Evolutionary conservation across 768 basidiomycete species (phyloP).

Genomic region (Lactarius quietus): DNA sequence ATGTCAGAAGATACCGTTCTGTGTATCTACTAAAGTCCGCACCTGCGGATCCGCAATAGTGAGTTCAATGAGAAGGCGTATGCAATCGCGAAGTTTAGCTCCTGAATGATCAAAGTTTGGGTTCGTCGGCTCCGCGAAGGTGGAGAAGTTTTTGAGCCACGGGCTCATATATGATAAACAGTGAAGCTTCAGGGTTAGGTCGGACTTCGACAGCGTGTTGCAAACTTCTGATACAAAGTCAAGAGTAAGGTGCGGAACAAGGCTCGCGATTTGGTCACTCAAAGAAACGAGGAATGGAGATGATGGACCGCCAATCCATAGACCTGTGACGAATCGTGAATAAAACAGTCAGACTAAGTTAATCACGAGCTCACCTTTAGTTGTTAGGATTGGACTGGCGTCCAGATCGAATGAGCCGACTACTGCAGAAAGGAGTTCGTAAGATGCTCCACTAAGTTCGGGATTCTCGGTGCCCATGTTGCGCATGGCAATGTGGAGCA

Average conservation of each 20-base stretch:
- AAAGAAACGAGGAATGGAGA: constrained; percentile 54
- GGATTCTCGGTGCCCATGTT: constrained; percentile 73
- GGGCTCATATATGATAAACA: constrained; percentile 83
- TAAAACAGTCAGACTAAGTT: not conserved
- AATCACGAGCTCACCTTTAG: constrained; percentile 51
- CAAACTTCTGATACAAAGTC: constrained; percentile 89
- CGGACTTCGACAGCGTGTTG: constrained; percentile 53
- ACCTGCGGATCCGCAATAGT: constrained; percentile 74
- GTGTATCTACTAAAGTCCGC: constrained; percentile 16
- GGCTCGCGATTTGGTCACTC: constrained; percentile 68
- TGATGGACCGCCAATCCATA: constrained; percentile 53
- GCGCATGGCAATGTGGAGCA: constrained; percentile 83
- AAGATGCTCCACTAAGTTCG: constrained; percentile 72
- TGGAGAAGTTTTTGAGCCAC: constrained; percentile 79
- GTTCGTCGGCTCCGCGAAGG: constrained; percentile 66
- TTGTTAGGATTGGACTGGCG: constrained; percentile 63
- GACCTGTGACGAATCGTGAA: constrained; percentile 13
- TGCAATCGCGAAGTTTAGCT: constrained; percentile 72
- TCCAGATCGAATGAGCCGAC: constrained; percentile 77
- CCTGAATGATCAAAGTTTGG: constrained; percentile 68
- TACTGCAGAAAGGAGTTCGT: constrained; percentile 73
- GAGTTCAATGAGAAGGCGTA: constrained; percentile 74
- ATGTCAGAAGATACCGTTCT: not conserved
- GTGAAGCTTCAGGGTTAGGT: constrained; percentile 54
- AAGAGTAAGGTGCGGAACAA: constrained; percentile 78